Evolutionary conservation across 768 basidiomycete species (phyloP).

Genomic region (Pulveroboletus ravenelii): DNA sequence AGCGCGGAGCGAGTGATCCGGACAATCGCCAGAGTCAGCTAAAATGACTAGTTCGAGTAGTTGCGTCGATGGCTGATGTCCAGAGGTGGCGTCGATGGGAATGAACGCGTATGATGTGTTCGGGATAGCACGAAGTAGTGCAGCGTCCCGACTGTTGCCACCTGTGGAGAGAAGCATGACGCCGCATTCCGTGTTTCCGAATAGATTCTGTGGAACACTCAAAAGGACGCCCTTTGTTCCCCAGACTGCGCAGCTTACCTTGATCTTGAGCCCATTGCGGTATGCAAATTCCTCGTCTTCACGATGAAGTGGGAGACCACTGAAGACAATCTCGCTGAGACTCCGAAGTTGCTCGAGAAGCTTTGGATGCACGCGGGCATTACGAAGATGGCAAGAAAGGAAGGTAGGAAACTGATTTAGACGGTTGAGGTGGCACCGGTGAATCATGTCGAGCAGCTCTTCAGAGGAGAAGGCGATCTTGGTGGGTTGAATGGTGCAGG

Average conservation of each 20-base stretch:
- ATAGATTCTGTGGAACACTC: constrained; percentile 53
- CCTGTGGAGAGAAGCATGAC: constrained; percentile 63
- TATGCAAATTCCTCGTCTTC: constrained; percentile 74
- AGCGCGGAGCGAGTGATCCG: constrained; percentile 51
- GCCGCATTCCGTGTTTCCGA: constrained; percentile 79
- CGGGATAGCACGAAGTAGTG: constrained; percentile 53
- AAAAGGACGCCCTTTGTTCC: constrained; percentile 16
- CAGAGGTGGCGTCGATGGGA: constrained; percentile 45
- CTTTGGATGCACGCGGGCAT: constrained; percentile 54
- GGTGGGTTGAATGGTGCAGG: constrained; percentile 70
- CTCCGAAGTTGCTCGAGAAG: constrained; percentile 51
- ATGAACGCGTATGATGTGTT: constrained; percentile 65
- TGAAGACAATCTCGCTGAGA: constrained; percentile 62
- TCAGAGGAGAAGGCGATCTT: constrained; percentile 58
- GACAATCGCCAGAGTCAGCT: constrained; percentile 64
- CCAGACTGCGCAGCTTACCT: constrained; percentile 39
- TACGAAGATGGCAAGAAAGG: constrained; percentile 58
- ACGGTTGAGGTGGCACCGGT: constrained; percentile 62
- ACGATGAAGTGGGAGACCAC: constrained; percentile 55
- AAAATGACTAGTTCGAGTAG: constrained; percentile 69
- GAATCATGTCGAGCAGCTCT: constrained; percentile 70
- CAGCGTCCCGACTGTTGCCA: constrained; percentile 45
- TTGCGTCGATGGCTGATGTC: constrained; percentile 50
- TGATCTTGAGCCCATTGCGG: constrained; percentile 57
- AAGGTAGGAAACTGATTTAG: constrained; percentile 72